Evolutionary conservation across 257 asterid genomes (phyloP), one percentile per base, ranked within the genome.

Genomic region (Verbena officinalis): DNA sequence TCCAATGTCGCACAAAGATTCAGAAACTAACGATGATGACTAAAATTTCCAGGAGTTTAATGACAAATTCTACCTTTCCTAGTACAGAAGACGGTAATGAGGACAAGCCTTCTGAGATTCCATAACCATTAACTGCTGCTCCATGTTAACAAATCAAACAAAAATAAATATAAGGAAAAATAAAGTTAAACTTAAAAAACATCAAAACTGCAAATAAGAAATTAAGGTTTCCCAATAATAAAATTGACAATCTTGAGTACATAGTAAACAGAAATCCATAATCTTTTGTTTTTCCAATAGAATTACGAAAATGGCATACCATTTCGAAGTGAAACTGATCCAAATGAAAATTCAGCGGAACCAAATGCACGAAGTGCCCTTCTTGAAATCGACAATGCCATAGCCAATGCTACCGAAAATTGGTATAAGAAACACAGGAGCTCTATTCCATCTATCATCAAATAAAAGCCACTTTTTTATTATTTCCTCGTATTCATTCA

Each of bases 351-450:
- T 38, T 31, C 61, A 50, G 14, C 59, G 30, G 74, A 66, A 39
- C 71, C 67, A 15, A 66, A 3, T 36, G 67, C 66, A 48, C 74
- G 70, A 27, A 66, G 19, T 14, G 48, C 49, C 39, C 76, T 60
- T 22, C 73, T 66, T 24, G 76, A 70, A 46, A 75, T 50, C 11
- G 62, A 56, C 61, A 64, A 53, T 4, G 69, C 79, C 77, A 70
- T 70, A 14, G 43, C 19, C 5, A 45, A 61, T 67, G 50, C 59
- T 33, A 21, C 74, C 27, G 22, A 15, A 12, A 52, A 59, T 15
- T 38, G 48, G 20, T 31, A 20, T 46, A 66, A 46, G 14, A 19
- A 34, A 55, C 46, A 31, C 55, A 23, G 43, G 49, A 71, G 38
- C 11, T 4, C 16, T 62, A 45, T 38, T 55, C 59, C 70, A 33